Conservation (phyloP, 352 stramenopile genomes). For the Phytophthora niederhauseri region DNA sequence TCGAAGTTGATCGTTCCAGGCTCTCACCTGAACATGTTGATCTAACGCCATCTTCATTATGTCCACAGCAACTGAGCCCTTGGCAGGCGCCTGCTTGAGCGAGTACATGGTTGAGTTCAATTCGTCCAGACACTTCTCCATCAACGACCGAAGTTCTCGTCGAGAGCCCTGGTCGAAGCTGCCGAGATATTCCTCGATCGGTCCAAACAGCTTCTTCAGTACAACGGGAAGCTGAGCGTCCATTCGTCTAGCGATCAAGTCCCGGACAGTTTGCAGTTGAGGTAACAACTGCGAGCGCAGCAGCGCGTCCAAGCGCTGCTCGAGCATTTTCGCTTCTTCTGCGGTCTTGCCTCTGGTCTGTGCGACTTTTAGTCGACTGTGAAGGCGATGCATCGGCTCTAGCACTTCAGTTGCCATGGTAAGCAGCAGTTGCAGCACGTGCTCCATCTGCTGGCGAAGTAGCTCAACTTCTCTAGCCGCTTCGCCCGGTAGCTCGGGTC, state of each 20-base stretch:
- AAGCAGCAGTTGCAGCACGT: constrained; percentile 30
- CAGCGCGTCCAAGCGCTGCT: constrained; percentile 52
- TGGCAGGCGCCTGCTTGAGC: constrained; percentile 8
- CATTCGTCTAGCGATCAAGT: constrained; percentile 8
- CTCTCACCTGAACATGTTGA: constrained; percentile 15
- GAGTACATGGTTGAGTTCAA: constrained; percentile 15
- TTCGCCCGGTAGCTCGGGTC: constrained; percentile 34
- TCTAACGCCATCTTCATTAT: constrained; percentile 15
- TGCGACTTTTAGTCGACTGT: constrained; percentile 49
- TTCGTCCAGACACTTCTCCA: constrained; percentile 25
- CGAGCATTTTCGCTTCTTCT: constrained; percentile 77
- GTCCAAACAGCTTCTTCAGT: constrained; percentile 21
- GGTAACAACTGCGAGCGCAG: constrained; percentile 26
- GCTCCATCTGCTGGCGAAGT: constrained; percentile 27
- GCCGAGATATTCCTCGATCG: constrained; percentile 30
- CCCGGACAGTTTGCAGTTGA: constrained; percentile 11
- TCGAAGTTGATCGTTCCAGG: constrained; percentile 30
- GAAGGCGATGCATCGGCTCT: constrained; percentile 58
- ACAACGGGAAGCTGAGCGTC: constrained; percentile 14
- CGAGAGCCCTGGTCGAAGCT: constrained; percentile 24
- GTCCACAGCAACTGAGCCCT: constrained; percentile 6
- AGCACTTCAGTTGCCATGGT: constrained; percentile 38
- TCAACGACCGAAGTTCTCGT: constrained; percentile 14
- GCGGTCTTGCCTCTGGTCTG: constrained; percentile 56
- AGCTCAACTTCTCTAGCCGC: constrained; percentile 19